phyloP scores from a whole-genome alignment of 495 filamentous ascomycete genomes.

The Saxophila tyrrhenica region DNA sequence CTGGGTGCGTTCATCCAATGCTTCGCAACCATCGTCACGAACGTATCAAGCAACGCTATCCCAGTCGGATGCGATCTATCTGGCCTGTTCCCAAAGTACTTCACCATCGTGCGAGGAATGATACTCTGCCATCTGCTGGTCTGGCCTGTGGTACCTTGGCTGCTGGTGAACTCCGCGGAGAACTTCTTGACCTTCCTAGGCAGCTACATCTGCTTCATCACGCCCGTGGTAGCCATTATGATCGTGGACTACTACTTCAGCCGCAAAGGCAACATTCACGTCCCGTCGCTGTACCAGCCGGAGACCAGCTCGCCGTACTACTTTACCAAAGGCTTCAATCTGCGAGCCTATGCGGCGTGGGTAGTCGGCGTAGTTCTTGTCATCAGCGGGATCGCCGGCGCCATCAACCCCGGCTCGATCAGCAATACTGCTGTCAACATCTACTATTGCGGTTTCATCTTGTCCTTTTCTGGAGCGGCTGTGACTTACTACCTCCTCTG shows the following conservation, averaged over 20 bases:
- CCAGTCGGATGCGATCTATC: slow-evolving; percentile 53
- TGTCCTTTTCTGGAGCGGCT: too few relatives aligned
- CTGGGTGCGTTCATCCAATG: slow-evolving; percentile 25
- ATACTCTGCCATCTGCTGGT: too few relatives aligned
- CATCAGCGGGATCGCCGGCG: slow-evolving; percentile 40
- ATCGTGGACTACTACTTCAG: slow-evolving; percentile 56
- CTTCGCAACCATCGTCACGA: too few relatives aligned
- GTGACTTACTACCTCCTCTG: too few relatives aligned
- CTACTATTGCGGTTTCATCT: too few relatives aligned
- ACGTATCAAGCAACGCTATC: slow-evolving; percentile 31
- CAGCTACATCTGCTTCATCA: slow-evolving; percentile 50
- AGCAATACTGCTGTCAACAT: too few relatives aligned
- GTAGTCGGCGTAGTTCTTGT: slow-evolving; percentile 50
- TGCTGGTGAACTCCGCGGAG: slow-evolving; percentile 41
- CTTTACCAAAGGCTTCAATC: slow-evolving; percentile 49
- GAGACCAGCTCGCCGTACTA: slow-evolving; percentile 40
- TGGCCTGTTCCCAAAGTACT: slow-evolving; percentile 43
- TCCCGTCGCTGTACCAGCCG: slow-evolving; percentile 42
- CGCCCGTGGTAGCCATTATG: slow-evolving; percentile 57
- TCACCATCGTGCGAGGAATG: slow-evolving; percentile 53
- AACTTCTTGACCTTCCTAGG: slow-evolving; percentile 50
- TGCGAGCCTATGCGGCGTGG: slow-evolving; percentile 53
- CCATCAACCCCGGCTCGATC: slow-evolving; percentile 31
- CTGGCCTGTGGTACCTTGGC: too few relatives aligned
- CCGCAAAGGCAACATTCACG: slow-evolving; percentile 43